phyloP scores from a whole-genome alignment of 148 eudicot genomes.

The Silene latifolia region DNA sequence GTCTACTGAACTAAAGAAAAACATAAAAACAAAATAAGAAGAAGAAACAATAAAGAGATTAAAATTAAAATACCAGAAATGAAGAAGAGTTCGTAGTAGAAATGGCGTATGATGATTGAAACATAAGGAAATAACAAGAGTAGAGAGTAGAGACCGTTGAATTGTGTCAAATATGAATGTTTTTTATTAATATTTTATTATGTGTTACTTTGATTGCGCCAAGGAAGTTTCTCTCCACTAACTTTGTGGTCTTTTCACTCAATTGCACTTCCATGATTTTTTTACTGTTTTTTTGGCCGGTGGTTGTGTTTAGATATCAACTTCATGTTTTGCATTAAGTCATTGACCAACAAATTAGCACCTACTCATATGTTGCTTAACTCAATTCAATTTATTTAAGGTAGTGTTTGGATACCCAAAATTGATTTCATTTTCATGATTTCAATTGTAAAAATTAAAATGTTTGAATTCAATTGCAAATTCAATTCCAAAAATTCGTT shows the following conservation, averaged over 20 bases:
- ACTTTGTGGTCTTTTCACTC: background rate
- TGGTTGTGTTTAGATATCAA: no score
- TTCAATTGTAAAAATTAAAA: no score
- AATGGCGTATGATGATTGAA: background rate
- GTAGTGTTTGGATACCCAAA: no score
- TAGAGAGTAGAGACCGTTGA: background rate
- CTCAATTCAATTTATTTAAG: no score
- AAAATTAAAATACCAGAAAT: background rate
- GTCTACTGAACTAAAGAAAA: background rate
- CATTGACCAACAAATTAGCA: no score
- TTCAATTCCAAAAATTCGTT: no score
- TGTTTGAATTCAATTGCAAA: no score
- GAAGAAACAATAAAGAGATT: background rate
- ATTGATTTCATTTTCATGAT: no score
- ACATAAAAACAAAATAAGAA: background rate
- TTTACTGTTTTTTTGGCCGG: no score
- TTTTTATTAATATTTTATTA: no score
- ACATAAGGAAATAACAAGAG: conserved; percentile 8
- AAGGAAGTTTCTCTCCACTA: background rate
- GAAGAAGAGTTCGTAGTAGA: background rate
- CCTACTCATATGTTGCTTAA: no score
- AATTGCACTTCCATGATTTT: background rate
- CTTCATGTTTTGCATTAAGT: no score
- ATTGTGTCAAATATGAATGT: background rate
- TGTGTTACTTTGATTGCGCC: background rate